Evolutionary conservation across 129 eudicot species (phyloP).

Genomic region (carrot (Daucus carota)): DNA sequence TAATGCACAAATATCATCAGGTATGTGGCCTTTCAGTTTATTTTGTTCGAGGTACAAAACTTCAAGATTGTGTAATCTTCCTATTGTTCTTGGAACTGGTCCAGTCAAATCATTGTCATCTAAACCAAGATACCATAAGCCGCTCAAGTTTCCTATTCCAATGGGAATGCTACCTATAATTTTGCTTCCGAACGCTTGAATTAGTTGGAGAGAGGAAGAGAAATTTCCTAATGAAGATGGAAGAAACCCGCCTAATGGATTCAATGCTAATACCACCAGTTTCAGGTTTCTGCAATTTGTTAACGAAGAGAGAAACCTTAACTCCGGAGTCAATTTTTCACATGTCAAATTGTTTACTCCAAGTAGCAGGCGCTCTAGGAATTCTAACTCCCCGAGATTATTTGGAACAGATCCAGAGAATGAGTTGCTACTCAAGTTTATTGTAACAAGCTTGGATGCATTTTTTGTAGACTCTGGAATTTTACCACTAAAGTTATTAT

Average conservation of each 20-base stretch:
- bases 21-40: background rate
- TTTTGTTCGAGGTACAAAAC: background rate
- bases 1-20: slow-evolving; percentile 1
- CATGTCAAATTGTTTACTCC: background rate
- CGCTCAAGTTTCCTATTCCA: background rate
- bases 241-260: slow-evolving; percentile 5
- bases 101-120: background rate
- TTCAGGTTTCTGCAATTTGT: slow-evolving; percentile 3
- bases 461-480: slow-evolving; percentile 15
- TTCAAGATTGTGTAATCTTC: background rate
- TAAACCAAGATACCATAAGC: background rate
- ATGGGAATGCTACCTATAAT: slow-evolving; percentile 7
- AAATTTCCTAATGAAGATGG: slow-evolving; percentile 10
- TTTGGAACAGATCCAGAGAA: slow-evolving; percentile 13
- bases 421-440: background rate
- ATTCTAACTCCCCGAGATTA: slow-evolving; percentile 1
- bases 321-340: background rate
- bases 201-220: background rate
- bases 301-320: background rate
- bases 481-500: background rate
- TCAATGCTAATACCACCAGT: background rate
- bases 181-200: slow-evolving; percentile 1
- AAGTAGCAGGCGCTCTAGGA: background rate
- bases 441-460: background rate
- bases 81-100: background rate